These are phyloP conservation scores for Pyronema domesticum DNA, from an alignment of 495 filamentous ascomycete genomes.

Conservation along the genomic window DNA sequence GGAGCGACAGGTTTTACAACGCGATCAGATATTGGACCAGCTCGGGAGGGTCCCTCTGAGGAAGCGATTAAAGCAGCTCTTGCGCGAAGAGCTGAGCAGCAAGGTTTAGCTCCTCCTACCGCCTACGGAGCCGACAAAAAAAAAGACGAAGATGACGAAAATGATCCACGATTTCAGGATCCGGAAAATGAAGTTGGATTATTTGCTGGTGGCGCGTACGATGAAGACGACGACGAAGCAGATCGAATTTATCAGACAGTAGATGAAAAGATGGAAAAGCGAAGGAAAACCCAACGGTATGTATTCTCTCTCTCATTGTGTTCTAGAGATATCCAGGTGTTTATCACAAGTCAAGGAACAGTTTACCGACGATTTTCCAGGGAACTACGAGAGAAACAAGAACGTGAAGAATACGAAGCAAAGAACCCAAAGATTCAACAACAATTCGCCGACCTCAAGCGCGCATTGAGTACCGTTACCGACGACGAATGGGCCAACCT, in stretches of 20 bases:
- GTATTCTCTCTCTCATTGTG: constrained; percentile 28
- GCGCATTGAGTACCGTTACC: constrained; percentile 67
- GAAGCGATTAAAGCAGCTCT: constrained; percentile 97
- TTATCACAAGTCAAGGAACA: constrained; percentile 49
- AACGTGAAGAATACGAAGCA: constrained; percentile 83
- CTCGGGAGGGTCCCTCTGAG: constrained; percentile 88
- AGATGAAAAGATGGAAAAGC: constrained; percentile 88
- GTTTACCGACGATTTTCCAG: constrained; percentile 34
- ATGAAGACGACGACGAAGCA: constrained; percentile 92
- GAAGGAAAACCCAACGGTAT: constrained; percentile 78
- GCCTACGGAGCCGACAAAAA: constrained; percentile 73
- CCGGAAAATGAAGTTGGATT: constrained; percentile 93
- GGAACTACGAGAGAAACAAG: constrained; percentile 85
- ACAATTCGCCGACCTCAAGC: constrained; percentile 90
- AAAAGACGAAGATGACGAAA: constrained; percentile 55
- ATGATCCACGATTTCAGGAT: constrained; percentile 80
- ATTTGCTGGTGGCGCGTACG: constrained; percentile 84
- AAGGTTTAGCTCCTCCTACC: constrained; percentile 64
- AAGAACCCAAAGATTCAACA: constrained; percentile 98
- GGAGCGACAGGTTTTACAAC: constrained; percentile 97
- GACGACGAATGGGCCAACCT: constrained; percentile 95
- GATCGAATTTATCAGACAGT: constrained; percentile 88
- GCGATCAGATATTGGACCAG: constrained; percentile 87
- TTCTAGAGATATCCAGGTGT: constrained; percentile 33
- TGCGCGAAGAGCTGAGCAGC: constrained; percentile 69